Conservation (phyloP, 305 asterid genomes). For the Solanum chacoense region DNA sequence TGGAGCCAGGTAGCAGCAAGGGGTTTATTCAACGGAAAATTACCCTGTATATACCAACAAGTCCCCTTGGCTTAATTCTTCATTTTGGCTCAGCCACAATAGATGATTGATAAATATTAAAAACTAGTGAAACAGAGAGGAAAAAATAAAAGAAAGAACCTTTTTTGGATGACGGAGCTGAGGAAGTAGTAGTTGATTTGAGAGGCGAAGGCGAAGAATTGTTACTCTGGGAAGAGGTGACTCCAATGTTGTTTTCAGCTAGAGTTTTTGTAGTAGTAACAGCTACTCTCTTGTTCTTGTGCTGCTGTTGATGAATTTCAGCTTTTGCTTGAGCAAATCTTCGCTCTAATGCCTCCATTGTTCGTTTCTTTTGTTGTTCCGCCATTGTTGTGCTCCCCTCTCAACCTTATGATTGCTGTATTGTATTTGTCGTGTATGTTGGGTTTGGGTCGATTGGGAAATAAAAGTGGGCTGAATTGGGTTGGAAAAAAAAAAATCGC, state of each 20-base stretch:
- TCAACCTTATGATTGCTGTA: no score
- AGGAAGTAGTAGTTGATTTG: slow-evolving; percentile 8
- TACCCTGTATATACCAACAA: background rate
- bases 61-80: background rate
- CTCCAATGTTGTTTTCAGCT: slow-evolving; percentile 11
- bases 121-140: background rate
- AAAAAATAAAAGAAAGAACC: slow-evolving; percentile 20
- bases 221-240: background rate
- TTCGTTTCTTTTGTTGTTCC: slow-evolving; percentile 58
- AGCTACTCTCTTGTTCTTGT: slow-evolving; percentile 35
- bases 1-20: background rate
- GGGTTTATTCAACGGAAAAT: no score
- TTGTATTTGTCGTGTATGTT: no score
- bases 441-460: no score
- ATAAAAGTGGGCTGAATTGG: no score
- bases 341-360: slow-evolving; percentile 65
- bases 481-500: no score
- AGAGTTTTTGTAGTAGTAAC: background rate
- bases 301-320: slow-evolving; percentile 32
- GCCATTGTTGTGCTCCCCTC: slow-evolving; percentile 11
- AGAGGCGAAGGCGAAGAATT: slow-evolving; percentile 10
- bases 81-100: background rate
- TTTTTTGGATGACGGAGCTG: slow-evolving; percentile 28
- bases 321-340: slow-evolving; percentile 70
- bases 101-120: background rate